These are phyloP conservation scores for Leishmania mexicana DNA, from an alignment of 208 protist genomes.

Conservation along the genomic window DNA sequence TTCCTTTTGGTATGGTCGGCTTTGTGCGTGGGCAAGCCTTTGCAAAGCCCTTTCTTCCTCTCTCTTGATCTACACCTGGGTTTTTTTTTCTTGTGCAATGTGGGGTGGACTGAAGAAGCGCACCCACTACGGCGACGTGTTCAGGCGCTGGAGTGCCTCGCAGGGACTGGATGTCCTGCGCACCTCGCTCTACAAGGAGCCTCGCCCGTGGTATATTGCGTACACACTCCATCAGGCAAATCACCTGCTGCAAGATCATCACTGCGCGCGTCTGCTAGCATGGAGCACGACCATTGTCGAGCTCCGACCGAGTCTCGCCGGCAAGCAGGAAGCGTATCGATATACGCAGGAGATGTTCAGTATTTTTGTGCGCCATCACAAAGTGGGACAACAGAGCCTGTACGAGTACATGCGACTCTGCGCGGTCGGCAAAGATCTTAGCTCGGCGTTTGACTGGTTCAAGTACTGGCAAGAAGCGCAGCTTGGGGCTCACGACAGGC, in stretches of 20 bases:
- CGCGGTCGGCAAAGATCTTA: slow-evolving; percentile 75
- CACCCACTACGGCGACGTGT: slow-evolving; percentile 68
- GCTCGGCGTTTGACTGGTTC: slow-evolving; percentile 82
- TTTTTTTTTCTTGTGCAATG: slow-evolving; percentile 31
- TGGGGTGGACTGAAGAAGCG: slow-evolving; percentile 87
- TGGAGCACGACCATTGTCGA: slow-evolving; percentile 79
- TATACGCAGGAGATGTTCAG: slow-evolving; percentile 84
- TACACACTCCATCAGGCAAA: slow-evolving; percentile 70
- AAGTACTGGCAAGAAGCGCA: slow-evolving; percentile 81
- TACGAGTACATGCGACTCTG: slow-evolving; percentile 84
- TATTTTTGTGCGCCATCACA: slow-evolving; percentile 73
- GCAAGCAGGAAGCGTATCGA: slow-evolving; percentile 72
- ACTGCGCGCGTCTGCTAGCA: slow-evolving; percentile 74
- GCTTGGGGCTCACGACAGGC: slow-evolving; percentile 21
- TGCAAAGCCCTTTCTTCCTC: not conserved
- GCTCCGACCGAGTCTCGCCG: slow-evolving; percentile 35
- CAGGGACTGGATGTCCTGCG: slow-evolving; percentile 70
- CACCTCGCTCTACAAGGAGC: slow-evolving; percentile 65
- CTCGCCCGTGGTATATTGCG: slow-evolving; percentile 82
- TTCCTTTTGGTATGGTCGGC: no score
- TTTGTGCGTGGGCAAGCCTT: not conserved
- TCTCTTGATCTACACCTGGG: not conserved
- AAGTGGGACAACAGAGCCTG: slow-evolving; percentile 59
- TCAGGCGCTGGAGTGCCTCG: slow-evolving; percentile 73
- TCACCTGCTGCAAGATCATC: slow-evolving; percentile 79